Evolutionary conservation across 2,329 filamentous ascomycete species (phyloP), one percentile per base, ranked within the genome.

Genomic region (Hypoxylon sp.): DNA sequence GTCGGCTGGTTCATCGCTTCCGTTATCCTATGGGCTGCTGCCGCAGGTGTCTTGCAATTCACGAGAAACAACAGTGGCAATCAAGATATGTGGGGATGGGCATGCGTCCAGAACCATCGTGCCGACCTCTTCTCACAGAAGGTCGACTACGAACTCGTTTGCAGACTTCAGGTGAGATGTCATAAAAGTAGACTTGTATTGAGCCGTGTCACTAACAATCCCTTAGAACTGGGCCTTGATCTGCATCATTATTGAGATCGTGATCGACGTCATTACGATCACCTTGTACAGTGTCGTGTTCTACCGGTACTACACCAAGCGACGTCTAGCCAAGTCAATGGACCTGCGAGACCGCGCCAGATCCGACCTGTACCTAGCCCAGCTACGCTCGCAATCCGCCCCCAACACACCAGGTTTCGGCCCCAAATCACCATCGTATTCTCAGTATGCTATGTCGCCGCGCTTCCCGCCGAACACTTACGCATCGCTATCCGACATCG

Each of bases 51-150:
- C 63, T 88, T 98, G 75, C 94, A 98, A 79, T 88, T 92, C 75
- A 89, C 90, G 63, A 92, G 91, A 79, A 87, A 89, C 75, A 92
- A 87, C 77, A 89, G 88, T 77, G 83, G 88, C 71, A 92, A 92
- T 77, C 90, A 97, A 81, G 96, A 99, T 80, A 88, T 99, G 81
- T 99, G 96, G 96, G 94, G 95, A 66, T 99, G 96, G 96, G 90
- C 94, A n/a, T 99, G 96, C 80, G 91, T 94, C 63, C 88, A 97
- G 76, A 98, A 98, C 80, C 89, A 91, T 72, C 90, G 95, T 68
- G 84, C 90, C 61, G 82, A 94, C 55, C 83, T 97, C 59, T 98
- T 95, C 80, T 79, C 89, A 69, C 85, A 94, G 63, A 90, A 96
- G 75, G 88, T 99, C 74, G 87, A 96, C 81, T 99, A 98, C 81